phyloP scores from a whole-genome alignment of 345 rosid species.

The rapeseed (Brassica napus) region DNA sequence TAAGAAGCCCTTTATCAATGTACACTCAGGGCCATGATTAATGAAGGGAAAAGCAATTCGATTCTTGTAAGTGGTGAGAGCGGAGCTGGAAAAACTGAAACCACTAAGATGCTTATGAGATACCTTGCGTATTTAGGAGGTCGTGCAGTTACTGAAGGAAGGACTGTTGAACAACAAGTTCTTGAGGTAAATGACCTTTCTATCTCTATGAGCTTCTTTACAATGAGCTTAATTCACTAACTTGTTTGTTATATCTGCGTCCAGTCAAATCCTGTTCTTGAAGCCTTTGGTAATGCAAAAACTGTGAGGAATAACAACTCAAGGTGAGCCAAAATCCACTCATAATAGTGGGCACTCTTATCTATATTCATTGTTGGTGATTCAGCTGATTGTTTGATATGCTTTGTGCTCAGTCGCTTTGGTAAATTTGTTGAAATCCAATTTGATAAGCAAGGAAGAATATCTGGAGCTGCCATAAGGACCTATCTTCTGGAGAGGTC shows the following conservation, averaged over 20 bases:
- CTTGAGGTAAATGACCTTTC: background rate
- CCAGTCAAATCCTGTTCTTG: conserved; percentile 22
- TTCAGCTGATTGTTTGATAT: background rate
- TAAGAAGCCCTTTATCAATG: background rate
- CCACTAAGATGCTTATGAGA: conserved; percentile 21
- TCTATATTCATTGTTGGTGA: background rate
- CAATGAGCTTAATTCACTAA: background rate
- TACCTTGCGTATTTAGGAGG: conserved; percentile 15
- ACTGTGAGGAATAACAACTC: conserved; percentile 16
- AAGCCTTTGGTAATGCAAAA: conserved; percentile 19
- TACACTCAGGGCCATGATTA: conserved; percentile 10
- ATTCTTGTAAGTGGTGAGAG: conserved; percentile 21
- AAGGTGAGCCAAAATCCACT: background rate
- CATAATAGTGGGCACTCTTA: background rate
- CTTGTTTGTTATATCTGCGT: background rate
- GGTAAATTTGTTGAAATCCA: conserved; percentile 23
- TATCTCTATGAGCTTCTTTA: background rate
- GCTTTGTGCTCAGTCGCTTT: conserved; percentile 6
- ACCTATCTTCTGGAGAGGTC: conserved; percentile 17
- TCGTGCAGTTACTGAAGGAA: background rate
- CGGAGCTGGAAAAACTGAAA: conserved; percentile 24
- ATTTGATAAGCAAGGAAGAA: conserved; percentile 14
- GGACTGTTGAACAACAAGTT: conserved; percentile 20
- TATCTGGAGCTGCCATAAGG: conserved; percentile 15
- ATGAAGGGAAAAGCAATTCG: conserved; percentile 13